A percentile compares a stretch with the other conserved stretches of the same genome.
phyloP scores from a whole-genome alignment of 768 basidiomycete genomes.

The Cystobasidium onofrii region DNA sequence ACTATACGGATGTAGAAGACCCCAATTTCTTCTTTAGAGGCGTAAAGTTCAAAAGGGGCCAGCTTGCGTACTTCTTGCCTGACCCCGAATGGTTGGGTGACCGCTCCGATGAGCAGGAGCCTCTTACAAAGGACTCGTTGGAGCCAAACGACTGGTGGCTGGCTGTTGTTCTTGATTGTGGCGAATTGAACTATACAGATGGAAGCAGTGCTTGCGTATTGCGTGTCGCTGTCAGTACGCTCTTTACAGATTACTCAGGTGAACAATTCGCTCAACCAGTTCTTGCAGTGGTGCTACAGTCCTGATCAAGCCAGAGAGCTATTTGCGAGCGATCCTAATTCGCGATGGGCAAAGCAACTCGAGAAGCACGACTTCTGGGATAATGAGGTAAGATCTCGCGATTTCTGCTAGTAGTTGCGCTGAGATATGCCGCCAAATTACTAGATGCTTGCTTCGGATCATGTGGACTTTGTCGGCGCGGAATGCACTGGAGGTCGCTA shows the following conservation, averaged over 20 bases:
- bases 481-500: background rate
- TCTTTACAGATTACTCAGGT: background rate
- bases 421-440: no score
- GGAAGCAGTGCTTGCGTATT: background rate
- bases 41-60: background rate
- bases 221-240: background rate
- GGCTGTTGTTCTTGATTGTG: background rate
- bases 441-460: background rate
- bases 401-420: no score
- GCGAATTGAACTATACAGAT: background rate
- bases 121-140: background rate
- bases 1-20: background rate
- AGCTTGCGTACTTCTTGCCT: background rate
- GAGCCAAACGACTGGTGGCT: background rate
- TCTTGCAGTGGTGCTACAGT: background rate
- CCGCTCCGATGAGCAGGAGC: background rate
- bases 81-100: background rate
- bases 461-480: background rate
- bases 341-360: background rate
- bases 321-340: background rate
- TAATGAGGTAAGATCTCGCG: background rate
- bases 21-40: background rate
- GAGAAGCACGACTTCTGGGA: slow-evolving; percentile 6
- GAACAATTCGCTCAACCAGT: background rate
- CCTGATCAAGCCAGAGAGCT: background rate